phyloP scores from a whole-genome alignment of 805 yeast species.

The Yarrowia sp. region DNA sequence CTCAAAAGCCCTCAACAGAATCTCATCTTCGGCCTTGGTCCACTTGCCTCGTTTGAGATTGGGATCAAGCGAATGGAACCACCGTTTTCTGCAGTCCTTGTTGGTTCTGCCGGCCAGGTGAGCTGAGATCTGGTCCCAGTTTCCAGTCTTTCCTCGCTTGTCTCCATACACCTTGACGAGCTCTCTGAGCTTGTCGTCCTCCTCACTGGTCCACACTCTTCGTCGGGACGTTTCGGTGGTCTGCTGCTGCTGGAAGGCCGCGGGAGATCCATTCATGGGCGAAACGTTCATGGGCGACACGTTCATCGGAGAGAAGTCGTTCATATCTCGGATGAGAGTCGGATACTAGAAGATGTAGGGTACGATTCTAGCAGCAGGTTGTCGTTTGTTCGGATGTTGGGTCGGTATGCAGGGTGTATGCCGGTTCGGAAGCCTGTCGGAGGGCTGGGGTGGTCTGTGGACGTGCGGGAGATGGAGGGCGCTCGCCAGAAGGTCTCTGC shows the following conservation, averaged over 20 bases:
- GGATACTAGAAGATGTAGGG: too few relatives aligned
- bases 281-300: constrained; percentile 34
- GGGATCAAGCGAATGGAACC: constrained; percentile 88
- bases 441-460: not conserved
- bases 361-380: not conserved
- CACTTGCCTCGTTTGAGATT: constrained; percentile 81
- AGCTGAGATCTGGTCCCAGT: constrained; percentile 52
- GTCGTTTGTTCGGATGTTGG: not conserved
- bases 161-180: constrained; percentile 53
- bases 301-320: constrained; percentile 38
- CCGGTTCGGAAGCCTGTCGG: not conserved
- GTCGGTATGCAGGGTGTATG: constrained; percentile 2
- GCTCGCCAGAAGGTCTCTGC: not conserved
- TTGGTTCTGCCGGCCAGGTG: constrained; percentile 60
- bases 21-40: constrained; percentile 80
- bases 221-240: constrained; percentile 41
- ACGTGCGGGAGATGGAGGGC: not conserved
- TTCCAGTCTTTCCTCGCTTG: constrained; percentile 57
- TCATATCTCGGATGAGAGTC: not conserved
- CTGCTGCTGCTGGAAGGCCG: constrained; percentile 12
- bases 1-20: constrained; percentile 66
- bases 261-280: constrained; percentile 32
- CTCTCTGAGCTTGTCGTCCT: constrained; percentile 63
- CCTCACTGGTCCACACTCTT: constrained; percentile 70
- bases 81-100: constrained; percentile 85